phyloP scores from a whole-genome alignment of 2,329 filamentous ascomycete genomes.

The Lithohypha guttulata region DNA sequence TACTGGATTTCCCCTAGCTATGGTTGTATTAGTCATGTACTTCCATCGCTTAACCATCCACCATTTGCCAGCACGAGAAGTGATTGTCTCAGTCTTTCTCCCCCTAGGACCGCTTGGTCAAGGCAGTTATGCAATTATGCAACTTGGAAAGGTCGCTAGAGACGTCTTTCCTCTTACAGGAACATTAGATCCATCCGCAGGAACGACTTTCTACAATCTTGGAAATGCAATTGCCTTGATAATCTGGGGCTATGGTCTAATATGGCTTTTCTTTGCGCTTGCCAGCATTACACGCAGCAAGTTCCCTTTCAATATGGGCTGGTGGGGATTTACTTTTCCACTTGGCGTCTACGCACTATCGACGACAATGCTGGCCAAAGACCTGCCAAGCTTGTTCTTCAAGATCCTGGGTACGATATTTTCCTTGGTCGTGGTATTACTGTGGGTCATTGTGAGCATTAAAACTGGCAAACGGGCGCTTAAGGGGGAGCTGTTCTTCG shows the following conservation, averaged over 20 bases:
- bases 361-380: conserved; percentile 32
- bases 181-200: conserved; percentile 24
- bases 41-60: conserved; percentile 57
- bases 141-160: conserved; percentile 38
- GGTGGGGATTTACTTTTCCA: conserved; percentile 52
- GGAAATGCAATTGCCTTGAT: conserved; percentile 28
- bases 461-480: conserved; percentile 39
- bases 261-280: conserved; percentile 31
- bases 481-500: conserved; percentile 41
- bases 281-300: conserved; percentile 25
- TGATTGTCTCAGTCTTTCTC: conserved; percentile 58
- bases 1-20: conserved; percentile 43
- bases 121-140: conserved; percentile 49
- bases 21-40: conserved; percentile 56
- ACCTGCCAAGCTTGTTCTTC: conserved; percentile 47
- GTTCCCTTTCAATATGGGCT: conserved; percentile 52
- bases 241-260: conserved; percentile 29
- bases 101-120: conserved; percentile 57
- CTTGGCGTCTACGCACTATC: conserved; percentile 44
- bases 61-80: conserved; percentile 55
- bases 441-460: conserved; percentile 45
- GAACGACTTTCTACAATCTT: conserved; percentile 25
- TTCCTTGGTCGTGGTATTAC: conserved; percentile 38
- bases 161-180: conserved; percentile 26
- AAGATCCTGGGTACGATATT: conserved; percentile 45